Base-by-base conservation (phyloP, 2,329 filamentous ascomycete genomes). In the Fusarium circinatum region DNA sequence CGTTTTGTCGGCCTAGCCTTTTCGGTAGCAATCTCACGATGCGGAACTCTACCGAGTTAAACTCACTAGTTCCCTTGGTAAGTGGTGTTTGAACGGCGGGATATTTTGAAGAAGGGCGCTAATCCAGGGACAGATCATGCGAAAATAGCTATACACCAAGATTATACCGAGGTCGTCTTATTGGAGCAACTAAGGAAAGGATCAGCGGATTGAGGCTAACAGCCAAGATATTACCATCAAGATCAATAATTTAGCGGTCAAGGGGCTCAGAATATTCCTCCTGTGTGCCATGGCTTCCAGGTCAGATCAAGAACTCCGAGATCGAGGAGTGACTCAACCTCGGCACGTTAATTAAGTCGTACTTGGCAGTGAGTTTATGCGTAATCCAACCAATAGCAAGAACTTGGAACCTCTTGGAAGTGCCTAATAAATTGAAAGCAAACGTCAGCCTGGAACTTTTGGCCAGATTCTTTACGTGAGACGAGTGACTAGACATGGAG, bases 381-480 rank as follows among this genome's bases (percentile, higher is more conserved):
- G 20, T 38, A 28, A 28, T 38, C 9, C 2, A 28, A 3, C 51
- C 51, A 54, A 38, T 24, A 12, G 34, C 3, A 3, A 38, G 4
- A 52, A 13, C 18, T 4, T 26, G 3, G n/a, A 14, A 24, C n/a
- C 49, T 24, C n/a, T 17, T 12, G 2, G 24, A 4, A 22, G 15
- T 20, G 15, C 0, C 22, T 24, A 1, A 10, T 20, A 8, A 18
- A 2, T 4, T 14, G 1, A 3, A 18, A 32, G 11, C 3, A 24
- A 51, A 2, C 3, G 4, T 1, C 12, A 13, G 2, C 5, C 5
- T 5, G 6, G 5, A 6, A 32, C 5, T 8, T 6, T 32, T 9
- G 1, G 6, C 14, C 4, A 30, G 15, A 22, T 12, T 3, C 15
- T 18, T 36, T 36, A 36, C 34, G 34, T 36, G 9, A 36, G 3